These are phyloP conservation scores for Dicorynia guianensis DNA, from an alignment of 306 rosid genomes.

Conservation along the genomic window DNA sequence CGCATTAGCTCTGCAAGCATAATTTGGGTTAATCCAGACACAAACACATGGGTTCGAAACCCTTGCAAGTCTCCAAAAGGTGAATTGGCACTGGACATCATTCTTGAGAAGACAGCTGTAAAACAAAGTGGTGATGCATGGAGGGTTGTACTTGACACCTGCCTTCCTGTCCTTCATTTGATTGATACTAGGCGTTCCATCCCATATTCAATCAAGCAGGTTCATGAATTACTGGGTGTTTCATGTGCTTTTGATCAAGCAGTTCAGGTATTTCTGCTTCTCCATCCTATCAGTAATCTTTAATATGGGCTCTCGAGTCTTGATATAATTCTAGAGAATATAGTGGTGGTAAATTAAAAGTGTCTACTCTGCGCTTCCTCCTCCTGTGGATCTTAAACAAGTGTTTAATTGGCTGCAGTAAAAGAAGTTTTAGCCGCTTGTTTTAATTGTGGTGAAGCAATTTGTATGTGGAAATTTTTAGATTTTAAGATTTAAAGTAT, in stretches of 20 bases:
- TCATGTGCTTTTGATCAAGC: conserved; percentile 91
- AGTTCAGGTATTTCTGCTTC: conserved; percentile 59
- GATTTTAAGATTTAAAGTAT: background rate
- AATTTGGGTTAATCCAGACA: conserved; percentile 80
- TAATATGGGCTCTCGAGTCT: background rate
- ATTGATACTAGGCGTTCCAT: conserved; percentile 87
- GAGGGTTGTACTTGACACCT: conserved; percentile 85
- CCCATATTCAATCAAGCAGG: conserved; percentile 86
- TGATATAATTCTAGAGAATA: background rate
- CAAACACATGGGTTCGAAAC: conserved; percentile 78
- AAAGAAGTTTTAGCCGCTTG: background rate
- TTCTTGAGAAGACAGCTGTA: conserved; percentile 73
- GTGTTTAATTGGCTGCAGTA: conserved; percentile 4
- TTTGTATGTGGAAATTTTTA: background rate
- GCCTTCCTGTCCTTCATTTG: conserved; percentile 90
- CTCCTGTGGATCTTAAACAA: conserved; percentile 12
- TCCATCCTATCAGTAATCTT: conserved; percentile 18
- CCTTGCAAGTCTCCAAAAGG: conserved; percentile 68
- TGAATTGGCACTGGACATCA: conserved; percentile 80
- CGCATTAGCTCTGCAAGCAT: conserved; percentile 78
- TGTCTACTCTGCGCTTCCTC: background rate
- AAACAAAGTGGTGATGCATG: conserved; percentile 95
- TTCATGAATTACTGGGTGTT: conserved; percentile 83
- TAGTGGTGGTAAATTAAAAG: conserved; percentile 1
- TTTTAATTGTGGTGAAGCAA: background rate